Evolutionary conservation across 2,329 filamentous ascomycete genomes (phyloP).

Genomic region (Gnomoniopsis smithogilvyi): DNA sequence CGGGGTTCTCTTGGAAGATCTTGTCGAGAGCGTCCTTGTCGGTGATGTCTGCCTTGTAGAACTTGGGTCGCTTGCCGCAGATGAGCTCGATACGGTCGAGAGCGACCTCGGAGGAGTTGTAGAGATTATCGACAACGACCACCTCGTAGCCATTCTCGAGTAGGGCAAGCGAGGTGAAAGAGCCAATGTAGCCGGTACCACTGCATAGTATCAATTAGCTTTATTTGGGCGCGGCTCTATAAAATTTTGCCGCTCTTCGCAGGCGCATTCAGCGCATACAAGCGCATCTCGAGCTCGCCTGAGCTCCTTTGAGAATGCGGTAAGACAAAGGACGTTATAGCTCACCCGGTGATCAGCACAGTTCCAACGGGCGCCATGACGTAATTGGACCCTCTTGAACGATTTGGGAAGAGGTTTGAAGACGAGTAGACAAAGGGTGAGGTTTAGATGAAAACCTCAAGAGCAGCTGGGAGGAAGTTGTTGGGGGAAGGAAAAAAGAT

Average conservation of each 20-base stretch:
- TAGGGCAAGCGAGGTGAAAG: conserved; percentile 89
- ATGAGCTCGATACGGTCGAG: conserved; percentile 95
- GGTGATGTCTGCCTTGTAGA: conserved; percentile 85
- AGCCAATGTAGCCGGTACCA: conserved; percentile 98
- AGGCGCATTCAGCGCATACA: background rate
- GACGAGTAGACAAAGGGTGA: background rate
- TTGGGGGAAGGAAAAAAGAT: conserved; percentile 9
- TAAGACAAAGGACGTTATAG: conserved; percentile 17
- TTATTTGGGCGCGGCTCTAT: background rate
- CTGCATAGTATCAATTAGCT: conserved; percentile 46
- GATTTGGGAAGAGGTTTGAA: background rate
- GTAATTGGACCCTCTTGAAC: background rate
- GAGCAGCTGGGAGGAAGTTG: conserved; percentile 1
- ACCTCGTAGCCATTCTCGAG: conserved; percentile 95
- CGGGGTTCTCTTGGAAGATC: conserved; percentile 83
- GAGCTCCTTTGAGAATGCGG: conserved; percentile 1
- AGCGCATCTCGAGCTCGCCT: background rate
- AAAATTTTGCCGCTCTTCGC: background rate
- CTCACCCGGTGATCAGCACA: conserved; percentile 89
- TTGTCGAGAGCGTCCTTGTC: conserved; percentile 79
- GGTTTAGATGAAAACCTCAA: background rate
- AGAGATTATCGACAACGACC: conserved; percentile 92
- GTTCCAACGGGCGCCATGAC: conserved; percentile 61
- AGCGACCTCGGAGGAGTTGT: conserved; percentile 92
- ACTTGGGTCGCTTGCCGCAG: conserved; percentile 79